Evolutionary conservation across 2,329 filamentous ascomycete species (phyloP).

Genomic region (Calycina herbarum): DNA sequence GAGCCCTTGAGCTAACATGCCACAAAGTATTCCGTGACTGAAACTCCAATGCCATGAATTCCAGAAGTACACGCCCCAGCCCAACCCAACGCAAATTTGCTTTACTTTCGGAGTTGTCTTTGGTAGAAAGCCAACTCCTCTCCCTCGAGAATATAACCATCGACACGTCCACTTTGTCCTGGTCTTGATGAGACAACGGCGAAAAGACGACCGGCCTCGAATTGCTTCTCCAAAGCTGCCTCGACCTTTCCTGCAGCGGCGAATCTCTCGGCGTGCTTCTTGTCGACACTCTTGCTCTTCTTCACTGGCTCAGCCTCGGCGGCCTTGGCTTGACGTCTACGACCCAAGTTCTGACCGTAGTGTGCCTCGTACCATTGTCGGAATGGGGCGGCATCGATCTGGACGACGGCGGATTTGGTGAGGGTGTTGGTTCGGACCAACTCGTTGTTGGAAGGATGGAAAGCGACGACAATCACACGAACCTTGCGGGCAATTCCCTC

Average conservation of each 20-base stretch:
- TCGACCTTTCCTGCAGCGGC: conserved; percentile 90
- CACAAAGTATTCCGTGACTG: conserved; percentile 30
- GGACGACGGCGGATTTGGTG: conserved; percentile 97
- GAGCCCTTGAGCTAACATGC: conserved; percentile 26
- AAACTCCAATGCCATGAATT: conserved; percentile 37
- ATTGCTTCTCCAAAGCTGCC: conserved; percentile 90
- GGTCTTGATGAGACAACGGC: conserved; percentile 91
- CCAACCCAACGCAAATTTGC: conserved; percentile 32
- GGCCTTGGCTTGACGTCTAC: conserved; percentile 82
- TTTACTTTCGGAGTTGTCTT: conserved; percentile 98
- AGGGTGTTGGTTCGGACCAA: conserved; percentile 99
- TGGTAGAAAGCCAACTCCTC: conserved; percentile 99
- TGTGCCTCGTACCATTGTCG: conserved; percentile 99
- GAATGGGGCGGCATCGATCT: conserved; percentile 98
- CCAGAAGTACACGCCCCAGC: conserved; percentile 36
- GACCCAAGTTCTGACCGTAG: conserved; percentile 89
- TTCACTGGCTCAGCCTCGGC: conserved; percentile 56
- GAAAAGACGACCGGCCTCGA: conserved; percentile 97
- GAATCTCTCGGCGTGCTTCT: conserved; percentile 91
- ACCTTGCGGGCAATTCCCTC: conserved; percentile 98
- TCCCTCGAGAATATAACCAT: conserved; percentile 98
- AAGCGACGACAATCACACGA: conserved; percentile 96
- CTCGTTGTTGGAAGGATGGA: conserved; percentile 99
- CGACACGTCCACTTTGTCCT: conserved; percentile 93
- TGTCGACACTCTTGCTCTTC: conserved; percentile 95